These are phyloP conservation scores for Parathielavia hyrcaniae DNA, from an alignment of 495 filamentous ascomycete species.

Conservation along the genomic window DNA sequence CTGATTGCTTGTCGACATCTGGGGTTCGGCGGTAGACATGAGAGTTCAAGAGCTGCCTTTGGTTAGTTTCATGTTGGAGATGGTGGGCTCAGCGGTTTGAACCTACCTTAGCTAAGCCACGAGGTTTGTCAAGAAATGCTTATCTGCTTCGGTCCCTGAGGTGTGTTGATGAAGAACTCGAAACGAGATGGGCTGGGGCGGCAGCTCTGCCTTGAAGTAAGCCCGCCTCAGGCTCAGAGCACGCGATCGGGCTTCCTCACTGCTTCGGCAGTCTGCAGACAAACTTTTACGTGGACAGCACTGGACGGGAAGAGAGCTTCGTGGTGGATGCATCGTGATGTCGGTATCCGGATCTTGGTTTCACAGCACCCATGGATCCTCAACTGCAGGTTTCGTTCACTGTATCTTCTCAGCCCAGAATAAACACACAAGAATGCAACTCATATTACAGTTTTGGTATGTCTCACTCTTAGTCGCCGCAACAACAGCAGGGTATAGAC, in stretches of 20 bases:
- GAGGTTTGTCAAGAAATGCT: not conserved
- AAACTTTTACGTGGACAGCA: too few relatives aligned
- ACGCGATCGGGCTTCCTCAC: too few relatives aligned
- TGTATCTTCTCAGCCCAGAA: not conserved
- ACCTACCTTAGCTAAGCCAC: not conserved
- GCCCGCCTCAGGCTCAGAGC: too few relatives aligned
- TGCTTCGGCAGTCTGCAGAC: too few relatives aligned
- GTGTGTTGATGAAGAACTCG: not conserved
- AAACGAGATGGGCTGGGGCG: too few relatives aligned
- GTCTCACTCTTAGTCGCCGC: not conserved
- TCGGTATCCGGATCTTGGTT: too few relatives aligned
- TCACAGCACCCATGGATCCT: too few relatives aligned
- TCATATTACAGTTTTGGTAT: not conserved
- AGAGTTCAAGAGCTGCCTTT: not conserved
- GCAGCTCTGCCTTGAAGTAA: too few relatives aligned
- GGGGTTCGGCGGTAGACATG: constrained; percentile 3
- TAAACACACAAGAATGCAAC: not conserved
- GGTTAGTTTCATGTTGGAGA: not conserved
- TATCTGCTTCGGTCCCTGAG: not conserved
- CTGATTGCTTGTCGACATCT: constrained; percentile 1
- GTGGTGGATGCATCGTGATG: too few relatives aligned
- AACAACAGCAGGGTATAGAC: not conserved
- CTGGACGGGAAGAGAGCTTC: too few relatives aligned
- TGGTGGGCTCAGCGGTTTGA: not conserved
- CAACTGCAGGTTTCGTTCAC: not conserved